phyloP scores from a whole-genome alignment of 345 rosid genomes.

The Rubroshorea leprosula region DNA sequence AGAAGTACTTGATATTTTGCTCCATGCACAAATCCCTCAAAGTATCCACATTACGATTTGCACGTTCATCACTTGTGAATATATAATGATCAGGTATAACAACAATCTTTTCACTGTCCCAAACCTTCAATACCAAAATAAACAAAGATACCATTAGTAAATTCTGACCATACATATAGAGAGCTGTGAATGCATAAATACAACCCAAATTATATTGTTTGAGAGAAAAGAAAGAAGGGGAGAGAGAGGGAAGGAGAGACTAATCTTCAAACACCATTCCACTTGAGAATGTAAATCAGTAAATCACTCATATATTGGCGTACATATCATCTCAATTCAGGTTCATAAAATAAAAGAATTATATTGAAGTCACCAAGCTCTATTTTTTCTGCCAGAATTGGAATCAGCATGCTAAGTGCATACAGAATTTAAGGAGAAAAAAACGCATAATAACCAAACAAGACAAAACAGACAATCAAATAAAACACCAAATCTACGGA shows the following conservation, averaged over 20 bases:
- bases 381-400: no score
- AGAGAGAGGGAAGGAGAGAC: not conserved
- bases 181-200: not conserved
- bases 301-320: no score
- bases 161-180: not conserved
- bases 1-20: slow-evolving; percentile 89
- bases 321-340: not conserved
- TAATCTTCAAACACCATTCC: not conserved
- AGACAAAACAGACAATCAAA: no score
- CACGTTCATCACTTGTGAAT: slow-evolving; percentile 86
- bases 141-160: not conserved
- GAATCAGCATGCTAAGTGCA: no score
- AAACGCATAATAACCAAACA: no score
- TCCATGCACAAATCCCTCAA: slow-evolving; percentile 84
- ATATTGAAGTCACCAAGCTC: not conserved
- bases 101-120: slow-evolving; percentile 94
- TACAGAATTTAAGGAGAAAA: no score
- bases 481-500: no score
- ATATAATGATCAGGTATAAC: slow-evolving; percentile 97
- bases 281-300: no score
- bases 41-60: slow-evolving; percentile 93
- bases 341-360: not conserved
- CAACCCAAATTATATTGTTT: not conserved
- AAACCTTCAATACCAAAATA: slow-evolving; percentile 49
- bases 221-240: not conserved